A percentile compares a stretch with the other conserved stretches of the same genome.
Evolutionary conservation across 768 basidiomycete genomes (phyloP).

Genomic region (Panaeolus papilionaceus): DNA sequence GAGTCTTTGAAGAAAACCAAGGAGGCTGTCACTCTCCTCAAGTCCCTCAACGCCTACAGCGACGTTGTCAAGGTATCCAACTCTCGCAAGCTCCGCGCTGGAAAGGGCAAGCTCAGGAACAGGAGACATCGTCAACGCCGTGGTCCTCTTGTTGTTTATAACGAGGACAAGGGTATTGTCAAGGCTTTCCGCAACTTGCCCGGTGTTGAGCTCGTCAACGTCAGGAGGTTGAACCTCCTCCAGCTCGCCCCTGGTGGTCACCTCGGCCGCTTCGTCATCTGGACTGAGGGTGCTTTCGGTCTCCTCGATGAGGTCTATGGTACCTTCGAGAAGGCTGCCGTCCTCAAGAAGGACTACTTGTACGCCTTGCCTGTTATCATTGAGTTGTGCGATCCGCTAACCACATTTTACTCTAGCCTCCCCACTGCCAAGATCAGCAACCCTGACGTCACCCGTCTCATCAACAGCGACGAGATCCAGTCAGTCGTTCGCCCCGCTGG

Average conservation of each 20-base stretch:
- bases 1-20: conserved; percentile 97
- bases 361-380: conserved; percentile 37
- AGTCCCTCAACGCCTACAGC: conserved; percentile 85
- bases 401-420: conserved; percentile 54
- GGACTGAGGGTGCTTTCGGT: conserved; percentile 94
- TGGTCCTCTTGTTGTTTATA: conserved; percentile 96
- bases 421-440: conserved; percentile 97
- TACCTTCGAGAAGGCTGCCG: conserved; percentile 87
- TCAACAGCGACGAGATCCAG: conserved; percentile 99
- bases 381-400: not conserved
- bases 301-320: conserved; percentile 96
- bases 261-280: conserved; percentile 98
- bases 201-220: conserved; percentile 96
- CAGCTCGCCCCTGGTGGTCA: conserved; percentile 99
- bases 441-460: conserved; percentile 95
- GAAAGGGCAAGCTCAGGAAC: conserved; percentile 97
- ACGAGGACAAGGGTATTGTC: conserved; percentile 96
- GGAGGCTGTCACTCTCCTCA: conserved; percentile 93
- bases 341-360: conserved; percentile 91
- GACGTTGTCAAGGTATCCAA: conserved; percentile 98
- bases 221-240: conserved; percentile 93
- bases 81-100: conserved; percentile 95
- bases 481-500: conserved; percentile 93
- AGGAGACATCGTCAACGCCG: conserved; percentile 96
- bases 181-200: conserved; percentile 99